A percentile compares a stretch with the other conserved stretches of the same genome.
These are phyloP conservation scores for Paramyrothecium sp. DNA, from an alignment of 2,329 filamentous ascomycete species.

Conservation along the genomic window DNA sequence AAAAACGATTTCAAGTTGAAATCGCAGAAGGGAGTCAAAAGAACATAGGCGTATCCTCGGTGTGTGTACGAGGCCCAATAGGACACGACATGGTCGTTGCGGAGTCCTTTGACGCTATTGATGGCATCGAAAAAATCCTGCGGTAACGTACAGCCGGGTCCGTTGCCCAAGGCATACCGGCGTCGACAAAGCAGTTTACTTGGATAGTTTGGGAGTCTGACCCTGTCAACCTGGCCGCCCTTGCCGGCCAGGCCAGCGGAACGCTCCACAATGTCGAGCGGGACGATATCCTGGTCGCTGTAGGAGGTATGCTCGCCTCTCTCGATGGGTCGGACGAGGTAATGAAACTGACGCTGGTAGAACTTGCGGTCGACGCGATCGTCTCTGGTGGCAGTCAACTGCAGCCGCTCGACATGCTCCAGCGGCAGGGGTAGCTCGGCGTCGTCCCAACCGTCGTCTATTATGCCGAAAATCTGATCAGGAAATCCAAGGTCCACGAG, in stretches of 20 bases:
- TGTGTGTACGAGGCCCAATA: slow-evolving; percentile 71
- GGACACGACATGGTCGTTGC: slow-evolving; percentile 69
- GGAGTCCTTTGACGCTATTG: slow-evolving; percentile 53
- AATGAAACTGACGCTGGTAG: slow-evolving; percentile 68
- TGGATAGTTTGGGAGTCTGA: slow-evolving; percentile 62
- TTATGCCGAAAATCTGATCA: slow-evolving; percentile 71
- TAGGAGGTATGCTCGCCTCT: slow-evolving; percentile 63
- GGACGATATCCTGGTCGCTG: slow-evolving; percentile 65
- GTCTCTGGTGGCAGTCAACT: slow-evolving; percentile 57
- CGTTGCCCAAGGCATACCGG: slow-evolving; percentile 49
- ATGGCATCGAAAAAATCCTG: slow-evolving; percentile 62
- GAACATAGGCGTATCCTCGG: slow-evolving; percentile 60
- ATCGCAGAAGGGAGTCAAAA: slow-evolving; percentile 67
- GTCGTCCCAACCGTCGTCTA: slow-evolving; percentile 77
- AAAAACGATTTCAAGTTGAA: slow-evolving; percentile 67
- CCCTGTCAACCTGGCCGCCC: slow-evolving; percentile 48
- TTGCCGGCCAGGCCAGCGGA: slow-evolving; percentile 39
- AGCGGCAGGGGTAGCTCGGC: slow-evolving; percentile 68
- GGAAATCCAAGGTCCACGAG: slow-evolving; percentile 67
- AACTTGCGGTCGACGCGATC: slow-evolving; percentile 67
- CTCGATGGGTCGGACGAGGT: slow-evolving; percentile 63
- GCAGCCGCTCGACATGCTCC: slow-evolving; percentile 63
- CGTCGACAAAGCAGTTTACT: slow-evolving; percentile 57
- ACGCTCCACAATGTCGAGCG: slow-evolving; percentile 64
- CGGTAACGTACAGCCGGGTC: slow-evolving; percentile 40